Evolutionary conservation across 2,329 filamentous ascomycete genomes (phyloP).

Genomic region (Aspergillus niger): DNA sequence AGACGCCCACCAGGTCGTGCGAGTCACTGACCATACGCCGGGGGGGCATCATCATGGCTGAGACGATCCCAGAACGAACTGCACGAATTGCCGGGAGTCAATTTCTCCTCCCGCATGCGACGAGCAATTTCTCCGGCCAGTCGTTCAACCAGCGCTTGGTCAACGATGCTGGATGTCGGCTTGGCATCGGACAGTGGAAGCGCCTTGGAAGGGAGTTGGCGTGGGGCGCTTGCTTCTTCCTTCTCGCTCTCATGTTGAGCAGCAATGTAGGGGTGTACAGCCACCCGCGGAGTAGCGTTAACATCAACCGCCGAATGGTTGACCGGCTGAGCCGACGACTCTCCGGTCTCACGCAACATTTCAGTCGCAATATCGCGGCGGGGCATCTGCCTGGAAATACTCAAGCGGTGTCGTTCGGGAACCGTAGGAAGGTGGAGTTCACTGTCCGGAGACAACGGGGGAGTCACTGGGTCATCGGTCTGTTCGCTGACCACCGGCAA

Average conservation of each 20-base stretch:
- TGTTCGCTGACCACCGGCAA: slow-evolving; percentile 62
- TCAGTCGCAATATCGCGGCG: slow-evolving; percentile 28
- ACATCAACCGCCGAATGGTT: slow-evolving; percentile 28
- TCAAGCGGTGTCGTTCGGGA: slow-evolving; percentile 36
- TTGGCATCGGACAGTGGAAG: slow-evolving; percentile 41
- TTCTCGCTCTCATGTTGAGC: slow-evolving; percentile 27
- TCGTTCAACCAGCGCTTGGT: slow-evolving; percentile 56
- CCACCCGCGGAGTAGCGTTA: slow-evolving; percentile 38
- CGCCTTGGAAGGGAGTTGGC: slow-evolving; percentile 35
- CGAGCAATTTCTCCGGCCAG: slow-evolving; percentile 88
- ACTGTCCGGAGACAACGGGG: slow-evolving; percentile 50
- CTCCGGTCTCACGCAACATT: slow-evolving; percentile 26
- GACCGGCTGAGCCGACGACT: slow-evolving; percentile 29
- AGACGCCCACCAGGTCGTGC: slow-evolving; percentile 15
- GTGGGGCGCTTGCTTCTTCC: slow-evolving; percentile 29
- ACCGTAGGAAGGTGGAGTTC: slow-evolving; percentile 36
- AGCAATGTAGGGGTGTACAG: slow-evolving; percentile 23
- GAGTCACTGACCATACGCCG: slow-evolving; percentile 47
- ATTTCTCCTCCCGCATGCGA: slow-evolving; percentile 84
- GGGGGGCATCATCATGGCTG: slow-evolving; percentile 40
- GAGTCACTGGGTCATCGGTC: slow-evolving; percentile 57
- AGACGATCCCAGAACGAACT: slow-evolving; percentile 41
- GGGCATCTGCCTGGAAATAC: slow-evolving; percentile 27
- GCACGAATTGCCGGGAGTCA: slow-evolving; percentile 35
- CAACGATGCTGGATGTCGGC: slow-evolving; percentile 41